Conservation (phyloP, 2,329 filamentous ascomycete species). For the Colletotrichum lentis region DNA sequence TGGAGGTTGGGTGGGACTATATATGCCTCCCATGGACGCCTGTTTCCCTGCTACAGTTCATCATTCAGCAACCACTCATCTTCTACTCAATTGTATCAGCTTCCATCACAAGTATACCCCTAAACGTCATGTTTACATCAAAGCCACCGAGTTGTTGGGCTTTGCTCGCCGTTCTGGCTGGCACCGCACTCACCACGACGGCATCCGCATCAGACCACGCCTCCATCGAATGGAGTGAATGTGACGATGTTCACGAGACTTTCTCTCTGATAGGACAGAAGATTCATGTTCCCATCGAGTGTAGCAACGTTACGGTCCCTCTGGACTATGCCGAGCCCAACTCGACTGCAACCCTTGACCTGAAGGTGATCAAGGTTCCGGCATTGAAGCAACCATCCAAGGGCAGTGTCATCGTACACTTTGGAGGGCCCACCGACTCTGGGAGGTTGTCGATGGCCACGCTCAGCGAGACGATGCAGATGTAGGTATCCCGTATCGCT, state of each 20-base stretch:
- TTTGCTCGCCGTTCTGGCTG: neutral
- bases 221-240: neutral
- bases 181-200: neutral
- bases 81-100: neutral
- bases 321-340: slow-evolving; percentile 50
- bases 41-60: no score
- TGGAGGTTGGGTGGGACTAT: neutral
- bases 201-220: neutral
- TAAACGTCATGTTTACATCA: neutral
- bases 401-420: slow-evolving; percentile 52
- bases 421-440: slow-evolving; percentile 48
- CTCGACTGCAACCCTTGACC: slow-evolving; percentile 42
- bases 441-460: neutral
- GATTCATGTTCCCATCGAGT: slow-evolving; percentile 42
- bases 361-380: slow-evolving; percentile 47
- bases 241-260: neutral
- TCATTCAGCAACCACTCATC: no score
- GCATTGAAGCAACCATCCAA: slow-evolving; percentile 45
- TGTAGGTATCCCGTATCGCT: neutral
- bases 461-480: neutral
- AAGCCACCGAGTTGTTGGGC: neutral
- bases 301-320: slow-evolving; percentile 49
- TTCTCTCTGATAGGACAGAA: neutral
- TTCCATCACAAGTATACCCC: neutral
- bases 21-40: neutral